Conservation (phyloP, 306 rosid species). For the Malus sieversii region DNA sequence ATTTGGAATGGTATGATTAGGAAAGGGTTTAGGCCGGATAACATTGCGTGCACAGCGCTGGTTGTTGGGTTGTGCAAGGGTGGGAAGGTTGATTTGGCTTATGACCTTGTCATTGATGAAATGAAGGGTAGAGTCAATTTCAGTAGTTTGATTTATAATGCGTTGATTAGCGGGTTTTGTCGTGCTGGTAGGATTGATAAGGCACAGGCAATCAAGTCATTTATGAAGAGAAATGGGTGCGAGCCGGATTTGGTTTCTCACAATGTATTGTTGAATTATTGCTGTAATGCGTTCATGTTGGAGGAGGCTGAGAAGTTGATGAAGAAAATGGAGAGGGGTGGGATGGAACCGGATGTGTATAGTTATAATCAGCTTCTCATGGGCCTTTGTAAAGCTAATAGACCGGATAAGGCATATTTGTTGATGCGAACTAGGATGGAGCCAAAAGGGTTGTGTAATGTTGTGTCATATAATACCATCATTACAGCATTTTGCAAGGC, state of each 20-base stretch:
- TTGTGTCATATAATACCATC: slow-evolving; percentile 74
- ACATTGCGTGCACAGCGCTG: slow-evolving; percentile 51
- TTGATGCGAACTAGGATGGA: slow-evolving; percentile 59
- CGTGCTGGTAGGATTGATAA: slow-evolving; percentile 53
- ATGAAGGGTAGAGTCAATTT: slow-evolving; percentile 49
- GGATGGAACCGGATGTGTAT: slow-evolving; percentile 64
- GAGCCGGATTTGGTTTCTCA: slow-evolving; percentile 79
- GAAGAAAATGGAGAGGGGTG: slow-evolving; percentile 57
- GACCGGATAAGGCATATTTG: slow-evolving; percentile 61
- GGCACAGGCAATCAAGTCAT: slow-evolving; percentile 56
- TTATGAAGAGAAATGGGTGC: slow-evolving; percentile 65
- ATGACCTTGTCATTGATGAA: slow-evolving; percentile 59
- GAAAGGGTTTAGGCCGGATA: slow-evolving; percentile 55
- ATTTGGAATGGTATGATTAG: slow-evolving; percentile 54
- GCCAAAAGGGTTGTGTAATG: slow-evolving; percentile 54
- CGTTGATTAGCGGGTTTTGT: slow-evolving; percentile 76
- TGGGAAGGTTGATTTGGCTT: slow-evolving; percentile 79
- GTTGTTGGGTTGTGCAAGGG: slow-evolving; percentile 75
- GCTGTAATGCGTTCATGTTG: slow-evolving; percentile 64
- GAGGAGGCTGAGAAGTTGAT: slow-evolving; percentile 59
- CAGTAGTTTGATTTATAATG: slow-evolving; percentile 49
- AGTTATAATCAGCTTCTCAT: slow-evolving; percentile 75
- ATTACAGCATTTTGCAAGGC: slow-evolving; percentile 58
- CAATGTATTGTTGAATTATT: slow-evolving; percentile 69
- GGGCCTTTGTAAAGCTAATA: slow-evolving; percentile 57